Evolutionary conservation across 345 rosid genomes (phyloP), one percentile per base, ranked within the genome.

Genomic region (Pelargonium nanum): DNA sequence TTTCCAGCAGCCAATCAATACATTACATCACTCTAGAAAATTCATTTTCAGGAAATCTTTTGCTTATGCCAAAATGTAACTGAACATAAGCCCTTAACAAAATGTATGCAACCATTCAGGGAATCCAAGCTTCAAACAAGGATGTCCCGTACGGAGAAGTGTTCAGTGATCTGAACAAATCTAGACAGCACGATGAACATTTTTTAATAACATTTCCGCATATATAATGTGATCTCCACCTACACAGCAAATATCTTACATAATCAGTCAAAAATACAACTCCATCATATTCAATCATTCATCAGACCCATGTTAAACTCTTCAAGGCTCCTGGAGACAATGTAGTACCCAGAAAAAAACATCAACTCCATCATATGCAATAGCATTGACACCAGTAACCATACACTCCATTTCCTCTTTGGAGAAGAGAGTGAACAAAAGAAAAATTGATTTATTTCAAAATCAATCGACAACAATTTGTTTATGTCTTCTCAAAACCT

Each of bases 1-100:
- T 22, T 19, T 44, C 51, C 61, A 34, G 12, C 34, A 58, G 23
- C 61, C 24, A 58, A 32, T 32, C 13, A 52, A n/a, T 52, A 52
- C 21, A 52, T 52, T 52, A 52, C 22, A 19, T 52, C 55, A 52
- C 22, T 52, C 55, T 19, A 52, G 7, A 52, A 52, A 48, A 48
- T 48, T 5, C 21, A 19, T 4, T 19, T 52, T 52, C 55, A 17
- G 21, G 15, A 48, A n/a, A n/a, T n/a, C n/a, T n/a, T n/a, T n/a
- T n/a, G n/a, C n/a, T n/a, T n/a, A n/a, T n/a, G n/a, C n/a, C n/a
- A n/a, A n/a, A n/a, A n/a, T n/a, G n/a, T n/a, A n/a, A n/a, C n/a
- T n/a, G n/a, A n/a, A n/a, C n/a, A n/a, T n/a, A n/a, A 48, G 40
- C 40, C 40, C 40, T 12, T 1, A 6, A 30, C 40, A 30, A 30